Percentiles rank a stretch among this genome's conserved stretches.
These are phyloP conservation scores for Pilaira anomala DNA, from an alignment of 192 early-diverging fungal genomes.

Conservation along the genomic window DNA sequence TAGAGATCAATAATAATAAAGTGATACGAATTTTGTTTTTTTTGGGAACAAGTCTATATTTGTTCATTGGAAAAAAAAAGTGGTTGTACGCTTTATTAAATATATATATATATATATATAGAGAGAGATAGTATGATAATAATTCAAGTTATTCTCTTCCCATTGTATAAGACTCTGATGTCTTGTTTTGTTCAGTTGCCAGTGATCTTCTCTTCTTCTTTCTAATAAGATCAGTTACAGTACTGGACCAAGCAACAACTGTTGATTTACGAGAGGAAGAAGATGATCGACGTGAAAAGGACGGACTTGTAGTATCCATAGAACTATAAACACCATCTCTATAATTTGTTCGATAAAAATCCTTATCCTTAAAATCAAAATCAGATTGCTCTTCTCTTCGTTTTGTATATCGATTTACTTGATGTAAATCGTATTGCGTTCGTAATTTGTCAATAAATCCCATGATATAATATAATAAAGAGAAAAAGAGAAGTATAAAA, in stretches of 20 bases:
- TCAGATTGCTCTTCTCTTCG: slow-evolving; percentile 11
- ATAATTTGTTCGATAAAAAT: slow-evolving; percentile 17
- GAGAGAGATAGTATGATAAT: too few relatives aligned
- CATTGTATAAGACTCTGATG: neutral
- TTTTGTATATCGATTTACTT: slow-evolving; percentile 22
- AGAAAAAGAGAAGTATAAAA: neutral
- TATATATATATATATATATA: too few relatives aligned
- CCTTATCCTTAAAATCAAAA: slow-evolving; percentile 8
- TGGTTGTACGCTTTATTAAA: too few relatives aligned
- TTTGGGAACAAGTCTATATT: too few relatives aligned
- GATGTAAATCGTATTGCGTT: slow-evolving; percentile 13
- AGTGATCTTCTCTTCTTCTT: slow-evolving; percentile 3
- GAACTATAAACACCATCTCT: slow-evolving; percentile 5
- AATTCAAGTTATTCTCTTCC: too few relatives aligned
- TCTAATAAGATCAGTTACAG: neutral
- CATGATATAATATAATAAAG: slow-evolving; percentile 25
- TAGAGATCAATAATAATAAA: too few relatives aligned
- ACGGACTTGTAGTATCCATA: neutral
- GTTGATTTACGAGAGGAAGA: neutral
- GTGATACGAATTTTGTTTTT: too few relatives aligned
- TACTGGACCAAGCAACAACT: neutral
- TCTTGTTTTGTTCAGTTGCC: neutral
- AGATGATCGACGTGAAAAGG: neutral
- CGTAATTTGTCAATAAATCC: slow-evolving; percentile 20
- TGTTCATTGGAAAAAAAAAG: too few relatives aligned